Evolutionary conservation across 371 early-diverging fungal genomes (phyloP).

Genomic region (Circinella umbellata): DNA sequence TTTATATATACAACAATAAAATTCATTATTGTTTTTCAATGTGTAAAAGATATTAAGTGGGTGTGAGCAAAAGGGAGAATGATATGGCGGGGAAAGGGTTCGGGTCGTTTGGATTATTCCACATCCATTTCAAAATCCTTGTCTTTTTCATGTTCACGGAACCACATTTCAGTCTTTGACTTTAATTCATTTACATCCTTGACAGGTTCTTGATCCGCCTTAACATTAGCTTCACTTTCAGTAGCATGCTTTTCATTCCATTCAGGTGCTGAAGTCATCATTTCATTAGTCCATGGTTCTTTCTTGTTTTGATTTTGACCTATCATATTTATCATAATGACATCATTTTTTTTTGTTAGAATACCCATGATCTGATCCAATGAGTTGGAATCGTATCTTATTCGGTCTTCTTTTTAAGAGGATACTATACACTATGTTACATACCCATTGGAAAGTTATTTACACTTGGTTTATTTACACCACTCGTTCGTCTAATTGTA

Average conservation of each 20-base stretch:
- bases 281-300: constrained; percentile 1
- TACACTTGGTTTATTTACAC: constrained; percentile 4
- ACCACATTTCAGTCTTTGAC: constrained; percentile 15
- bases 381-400: too few relatives aligned
- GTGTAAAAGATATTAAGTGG: too few relatives aligned
- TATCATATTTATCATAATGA: neutral
- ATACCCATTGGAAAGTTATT: constrained; percentile 4
- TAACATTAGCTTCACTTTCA: constrained; percentile 25
- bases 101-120: neutral
- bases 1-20: too few relatives aligned
- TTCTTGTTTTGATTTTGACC: neutral
- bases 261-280: constrained; percentile 27
- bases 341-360: too few relatives aligned
- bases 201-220: constrained; percentile 27
- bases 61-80: too few relatives aligned
- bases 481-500: neutral
- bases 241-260: constrained; percentile 28
- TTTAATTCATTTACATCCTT: constrained; percentile 17
- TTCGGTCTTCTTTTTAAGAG: too few relatives aligned
- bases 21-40: too few relatives aligned
- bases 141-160: constrained; percentile 18
- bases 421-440: too few relatives aligned
- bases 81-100: too few relatives aligned
- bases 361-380: too few relatives aligned
- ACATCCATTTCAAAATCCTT: constrained; percentile 10